Evolutionary conservation across 192 early-diverging fungal species (phyloP).

Genomic region (Geranomyces variabilis): DNA sequence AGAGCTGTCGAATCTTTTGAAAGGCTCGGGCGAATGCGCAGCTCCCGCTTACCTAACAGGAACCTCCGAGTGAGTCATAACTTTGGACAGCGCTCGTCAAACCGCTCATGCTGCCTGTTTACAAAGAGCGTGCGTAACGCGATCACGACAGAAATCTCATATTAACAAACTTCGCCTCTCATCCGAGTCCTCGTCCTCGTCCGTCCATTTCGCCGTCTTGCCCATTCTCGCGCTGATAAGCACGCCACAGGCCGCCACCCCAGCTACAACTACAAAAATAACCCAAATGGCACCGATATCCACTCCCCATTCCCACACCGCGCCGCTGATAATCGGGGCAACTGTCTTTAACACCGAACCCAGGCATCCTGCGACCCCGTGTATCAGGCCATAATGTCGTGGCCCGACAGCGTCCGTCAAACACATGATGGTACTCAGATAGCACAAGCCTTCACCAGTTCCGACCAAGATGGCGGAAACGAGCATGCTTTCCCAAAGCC

Average conservation of each 20-base stretch:
- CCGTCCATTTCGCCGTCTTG: conserved; percentile 8
- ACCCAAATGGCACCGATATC: neutral
- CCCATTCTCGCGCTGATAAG: conserved; percentile 16
- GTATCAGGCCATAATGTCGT: conserved; percentile 41
- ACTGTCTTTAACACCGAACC: conserved; percentile 40
- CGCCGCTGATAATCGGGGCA: conserved; percentile 34
- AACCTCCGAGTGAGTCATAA: no score
- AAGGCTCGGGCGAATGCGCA: no score
- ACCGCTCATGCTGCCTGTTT: no score
- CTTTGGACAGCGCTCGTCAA: no score
- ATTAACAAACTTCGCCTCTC: neutral
- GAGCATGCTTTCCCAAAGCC: conserved; percentile 21
- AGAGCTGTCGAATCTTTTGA: no score
- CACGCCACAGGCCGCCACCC: conserved; percentile 14
- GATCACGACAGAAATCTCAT: no score
- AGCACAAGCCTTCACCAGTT: conserved; percentile 41
- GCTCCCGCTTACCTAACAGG: no score
- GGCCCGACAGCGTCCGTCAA: conserved; percentile 41
- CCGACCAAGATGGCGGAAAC: conserved; percentile 31
- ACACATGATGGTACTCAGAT: conserved; percentile 44
- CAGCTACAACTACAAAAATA: conserved; percentile 33
- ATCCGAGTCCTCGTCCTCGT: neutral
- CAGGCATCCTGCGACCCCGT: conserved; percentile 45
- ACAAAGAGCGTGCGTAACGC: no score
- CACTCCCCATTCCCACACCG: conserved; percentile 32